Conservation (phyloP, 257 asterid genomes). For the Jaltomata sinuosa region DNA sequence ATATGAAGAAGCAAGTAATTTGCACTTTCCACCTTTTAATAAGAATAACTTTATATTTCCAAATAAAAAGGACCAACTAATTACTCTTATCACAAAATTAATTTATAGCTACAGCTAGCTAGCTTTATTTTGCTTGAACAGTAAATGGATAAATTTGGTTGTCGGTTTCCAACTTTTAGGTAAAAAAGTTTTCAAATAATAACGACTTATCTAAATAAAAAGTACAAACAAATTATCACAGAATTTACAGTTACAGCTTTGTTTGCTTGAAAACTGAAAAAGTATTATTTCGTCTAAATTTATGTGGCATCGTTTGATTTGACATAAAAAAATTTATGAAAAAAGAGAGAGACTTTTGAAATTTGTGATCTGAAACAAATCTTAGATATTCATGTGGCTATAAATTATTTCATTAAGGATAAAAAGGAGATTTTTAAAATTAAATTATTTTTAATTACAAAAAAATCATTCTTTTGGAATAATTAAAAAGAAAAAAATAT, state of each 20-base stretch:
- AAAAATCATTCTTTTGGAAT: no score
- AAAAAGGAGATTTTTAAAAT: no score
- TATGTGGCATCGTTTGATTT: no score
- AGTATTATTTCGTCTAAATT: no score
- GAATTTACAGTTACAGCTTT: not conserved
- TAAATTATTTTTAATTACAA: no score
- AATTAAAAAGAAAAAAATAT: no score
- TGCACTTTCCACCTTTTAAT: not conserved
- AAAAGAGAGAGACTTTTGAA: no score
- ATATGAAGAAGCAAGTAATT: no score
- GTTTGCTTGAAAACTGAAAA: not conserved
- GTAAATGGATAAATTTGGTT: not conserved
- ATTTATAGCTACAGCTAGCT: not conserved
- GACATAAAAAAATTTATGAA: no score
- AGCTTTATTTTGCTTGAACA: not conserved
- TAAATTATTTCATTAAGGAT: no score
- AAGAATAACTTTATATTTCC: not conserved
- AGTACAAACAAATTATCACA: not conserved
- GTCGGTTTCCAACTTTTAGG: not conserved
- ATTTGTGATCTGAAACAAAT: no score
- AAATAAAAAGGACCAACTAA: not conserved
- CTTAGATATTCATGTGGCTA: no score
- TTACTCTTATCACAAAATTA: not conserved
- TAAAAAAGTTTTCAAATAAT: not conserved
- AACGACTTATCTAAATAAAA: not conserved